Evolutionary conservation across 331 rosid species (phyloP).

Genomic region (Quercus phellos): DNA sequence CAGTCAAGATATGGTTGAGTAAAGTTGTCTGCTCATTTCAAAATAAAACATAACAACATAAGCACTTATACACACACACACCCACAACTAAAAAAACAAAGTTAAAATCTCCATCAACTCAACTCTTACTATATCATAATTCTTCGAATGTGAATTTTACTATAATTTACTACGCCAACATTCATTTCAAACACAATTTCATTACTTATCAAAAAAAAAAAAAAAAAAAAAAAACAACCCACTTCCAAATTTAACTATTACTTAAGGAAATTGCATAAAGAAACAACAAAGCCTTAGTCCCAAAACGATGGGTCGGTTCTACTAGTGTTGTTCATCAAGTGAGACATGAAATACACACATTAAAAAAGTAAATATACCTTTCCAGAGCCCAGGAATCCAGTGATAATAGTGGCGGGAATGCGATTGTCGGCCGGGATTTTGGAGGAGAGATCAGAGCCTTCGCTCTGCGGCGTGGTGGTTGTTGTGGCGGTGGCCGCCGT

Average conservation of each 20-base stretch:
- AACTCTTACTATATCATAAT: neutral
- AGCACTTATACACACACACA: neutral
- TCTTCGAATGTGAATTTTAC: neutral
- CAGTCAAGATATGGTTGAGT: conserved; percentile 83
- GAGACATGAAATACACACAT: too few species aligned
- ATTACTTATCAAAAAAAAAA: neutral
- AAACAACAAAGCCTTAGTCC: too few species aligned
- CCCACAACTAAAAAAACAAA: neutral
- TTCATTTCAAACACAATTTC: neutral
- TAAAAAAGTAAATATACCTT: conserved; percentile 39
- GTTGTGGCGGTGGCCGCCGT: conserved; percentile 42
- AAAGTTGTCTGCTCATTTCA: conserved; percentile 71
- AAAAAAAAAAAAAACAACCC: neutral
- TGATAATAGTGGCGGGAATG: conserved; percentile 86
- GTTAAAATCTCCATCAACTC: neutral
- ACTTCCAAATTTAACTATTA: neutral
- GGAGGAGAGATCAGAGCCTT: conserved; percentile 53
- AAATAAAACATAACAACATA: conserved; percentile 14
- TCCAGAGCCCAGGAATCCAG: conserved; percentile 95
- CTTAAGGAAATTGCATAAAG: neutral
- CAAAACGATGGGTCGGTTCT: too few species aligned
- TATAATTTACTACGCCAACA: neutral
- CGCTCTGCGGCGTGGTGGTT: conserved; percentile 50
- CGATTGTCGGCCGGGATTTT: conserved; percentile 68
- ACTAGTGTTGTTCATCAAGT: too few species aligned